Evolutionary conservation across 768 basidiomycete genomes (phyloP), one percentile per base, ranked within the genome.

Genomic region (Tylopilus sp.): DNA sequence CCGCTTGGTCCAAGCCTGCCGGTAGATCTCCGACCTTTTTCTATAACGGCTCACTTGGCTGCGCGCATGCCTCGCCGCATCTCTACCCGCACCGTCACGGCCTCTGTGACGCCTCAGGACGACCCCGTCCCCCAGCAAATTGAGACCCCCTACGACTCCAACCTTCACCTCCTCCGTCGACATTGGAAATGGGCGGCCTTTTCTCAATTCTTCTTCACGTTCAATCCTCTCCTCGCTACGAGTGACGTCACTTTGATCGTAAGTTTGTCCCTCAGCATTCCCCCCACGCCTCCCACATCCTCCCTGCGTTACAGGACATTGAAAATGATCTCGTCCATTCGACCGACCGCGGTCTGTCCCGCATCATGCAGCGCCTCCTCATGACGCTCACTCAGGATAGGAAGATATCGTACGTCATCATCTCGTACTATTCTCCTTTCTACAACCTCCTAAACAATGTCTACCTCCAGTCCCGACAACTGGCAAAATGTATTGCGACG

Each of bases 141-240:
- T 63, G 52, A 61, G 48, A 47, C 66, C 47, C 54, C 61, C 45
- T 63, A 62, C 51, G 69, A 72, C 44, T 58, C 60, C 58, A 73
- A 81, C 60, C 66, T 86, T 47, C 54, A 65, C 40, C 63, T 72
- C 25, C 83, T 97, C 46, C 79, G 93, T 50, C 82, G 75, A 51
- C 81, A 91, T 57, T 95, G 91, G 91, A 85, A 88, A 76, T 95
- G 91, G 91, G 93, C 93, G 6, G 87, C 86, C 22, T 88, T 94
- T 69, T 80, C 81, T 69, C 91, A 95, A 67, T 95, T 95, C 78
- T 86, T 91, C 71, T 86, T 79, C 68, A 91, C 87, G 23, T 95
- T 95, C 72, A 76, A 79, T 43, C 78, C 79, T 44, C 75, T 94
- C 50, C 80, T 95, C 57, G 75, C 82, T 35, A 77, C 87, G 73